Evolutionary conservation across 495 filamentous ascomycete genomes (phyloP).

Genomic region (Glonium stellatum): DNA sequence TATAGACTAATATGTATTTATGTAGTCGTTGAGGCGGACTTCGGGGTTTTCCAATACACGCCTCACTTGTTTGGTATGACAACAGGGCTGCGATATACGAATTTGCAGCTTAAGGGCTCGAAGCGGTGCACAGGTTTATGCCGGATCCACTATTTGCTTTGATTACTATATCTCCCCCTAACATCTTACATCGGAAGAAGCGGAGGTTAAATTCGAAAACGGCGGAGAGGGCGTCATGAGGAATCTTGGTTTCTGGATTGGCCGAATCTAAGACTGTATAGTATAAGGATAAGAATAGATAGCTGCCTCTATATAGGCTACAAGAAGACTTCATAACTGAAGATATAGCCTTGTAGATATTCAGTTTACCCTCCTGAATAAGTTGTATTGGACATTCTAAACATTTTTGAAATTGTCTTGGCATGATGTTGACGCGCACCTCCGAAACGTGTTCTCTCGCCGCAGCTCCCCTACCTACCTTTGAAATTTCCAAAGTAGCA

Average conservation of each 20-base stretch:
- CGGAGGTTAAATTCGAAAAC: too few relatives aligned
- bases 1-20: neutral
- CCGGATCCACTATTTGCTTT: too few relatives aligned
- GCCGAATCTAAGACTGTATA: too few relatives aligned
- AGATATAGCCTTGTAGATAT: neutral
- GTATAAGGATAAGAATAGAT: too few relatives aligned
- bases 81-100: neutral
- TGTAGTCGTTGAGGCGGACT: neutral
- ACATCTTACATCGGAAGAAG: too few relatives aligned
- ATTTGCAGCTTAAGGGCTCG: too few relatives aligned
- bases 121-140: too few relatives aligned
- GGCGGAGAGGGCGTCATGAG: too few relatives aligned
- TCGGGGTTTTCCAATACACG: neutral
- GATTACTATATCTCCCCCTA: too few relatives aligned
- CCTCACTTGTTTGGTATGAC: neutral
- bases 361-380: neutral
- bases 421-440: conserved; percentile 1
- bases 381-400: neutral
- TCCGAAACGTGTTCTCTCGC: conserved; percentile 6
- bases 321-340: too few relatives aligned
- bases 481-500: neutral
- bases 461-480: neutral
- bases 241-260: too few relatives aligned
- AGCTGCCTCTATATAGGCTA: too few relatives aligned
- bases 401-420: neutral